phyloP scores from a whole-genome alignment of 192 early-diverging fungal species.

The Coemansia sp. region DNA sequence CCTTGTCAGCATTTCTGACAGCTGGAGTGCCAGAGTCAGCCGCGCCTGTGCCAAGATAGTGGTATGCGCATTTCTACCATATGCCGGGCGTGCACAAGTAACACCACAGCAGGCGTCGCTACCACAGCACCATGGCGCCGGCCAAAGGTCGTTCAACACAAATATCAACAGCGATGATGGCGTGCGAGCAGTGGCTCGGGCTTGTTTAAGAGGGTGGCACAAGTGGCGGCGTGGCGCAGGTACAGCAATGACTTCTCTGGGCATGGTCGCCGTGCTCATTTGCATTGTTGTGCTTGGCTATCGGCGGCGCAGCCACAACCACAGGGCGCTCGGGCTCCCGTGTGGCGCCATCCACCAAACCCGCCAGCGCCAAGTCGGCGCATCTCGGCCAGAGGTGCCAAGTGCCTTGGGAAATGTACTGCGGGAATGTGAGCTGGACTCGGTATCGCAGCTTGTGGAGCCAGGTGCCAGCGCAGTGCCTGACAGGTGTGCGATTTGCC shows the following conservation, averaged over 20 bases:
- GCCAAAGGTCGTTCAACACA: neutral
- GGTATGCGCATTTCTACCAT: constrained; percentile 17
- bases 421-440: constrained; percentile 8
- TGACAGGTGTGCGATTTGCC: constrained; percentile 38
- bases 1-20: neutral
- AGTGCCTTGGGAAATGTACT: neutral
- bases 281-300: neutral
- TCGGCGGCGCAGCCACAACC: neutral
- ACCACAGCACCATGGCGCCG: neutral
- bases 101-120: neutral
- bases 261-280: neutral
- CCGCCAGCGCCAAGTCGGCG: neutral
- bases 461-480: neutral
- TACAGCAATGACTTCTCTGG: neutral
- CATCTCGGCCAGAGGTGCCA: neutral
- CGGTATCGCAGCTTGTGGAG: constrained; percentile 21
- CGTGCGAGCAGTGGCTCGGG: neutral
- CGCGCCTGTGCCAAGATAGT: constrained; percentile 12
- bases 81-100: constrained; percentile 2
- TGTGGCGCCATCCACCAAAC: neutral
- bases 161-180: neutral
- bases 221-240: constrained; percentile 10
- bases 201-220: neutral
- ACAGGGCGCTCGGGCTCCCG: neutral
- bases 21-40: neutral